Conservation (phyloP, 2,329 filamentous ascomycete species). For the Zopfia rhizophila region DNA sequence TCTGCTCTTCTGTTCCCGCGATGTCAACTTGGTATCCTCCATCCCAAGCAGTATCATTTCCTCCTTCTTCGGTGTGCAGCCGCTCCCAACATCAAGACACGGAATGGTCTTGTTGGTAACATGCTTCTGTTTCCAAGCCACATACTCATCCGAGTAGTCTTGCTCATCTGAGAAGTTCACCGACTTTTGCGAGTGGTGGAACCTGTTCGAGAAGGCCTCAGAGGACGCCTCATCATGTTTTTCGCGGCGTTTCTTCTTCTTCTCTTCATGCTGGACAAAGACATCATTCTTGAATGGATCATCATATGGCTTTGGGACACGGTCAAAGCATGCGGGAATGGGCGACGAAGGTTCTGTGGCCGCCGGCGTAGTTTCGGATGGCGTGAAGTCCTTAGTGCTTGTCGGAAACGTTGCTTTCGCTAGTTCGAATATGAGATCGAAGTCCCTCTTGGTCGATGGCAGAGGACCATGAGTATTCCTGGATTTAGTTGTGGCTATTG, state of each 20-base stretch:
- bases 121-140: slow-evolving; percentile 23
- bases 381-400: no score
- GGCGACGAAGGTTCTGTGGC: no score
- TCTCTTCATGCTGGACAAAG: slow-evolving; percentile 1
- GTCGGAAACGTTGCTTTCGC: no score
- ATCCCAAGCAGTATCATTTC: slow-evolving; percentile 27
- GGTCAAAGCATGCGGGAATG: no score
- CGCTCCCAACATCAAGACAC: slow-evolving; percentile 39
- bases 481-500: no score
- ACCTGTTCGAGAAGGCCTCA: slow-evolving; percentile 29
- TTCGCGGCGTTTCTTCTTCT: slow-evolving; percentile 23
- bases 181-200: slow-evolving; percentile 18
- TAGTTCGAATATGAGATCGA: no score
- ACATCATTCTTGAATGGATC: no score
- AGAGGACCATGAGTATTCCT: no score
- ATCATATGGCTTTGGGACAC: slow-evolving; percentile 31
- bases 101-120: slow-evolving; percentile 23
- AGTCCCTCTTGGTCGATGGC: no score
- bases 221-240: slow-evolving; percentile 28
- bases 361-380: no score
- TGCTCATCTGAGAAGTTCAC: slow-evolving; percentile 43
- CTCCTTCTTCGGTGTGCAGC: slow-evolving; percentile 41
- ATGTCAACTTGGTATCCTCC: slow-evolving; percentile 17
- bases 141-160: slow-evolving; percentile 26
- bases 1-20: not conserved